Evolutionary conservation across 495 filamentous ascomycete genomes (phyloP), one percentile per base, ranked within the genome.

Genomic region (Amniculicola lignicola): DNA sequence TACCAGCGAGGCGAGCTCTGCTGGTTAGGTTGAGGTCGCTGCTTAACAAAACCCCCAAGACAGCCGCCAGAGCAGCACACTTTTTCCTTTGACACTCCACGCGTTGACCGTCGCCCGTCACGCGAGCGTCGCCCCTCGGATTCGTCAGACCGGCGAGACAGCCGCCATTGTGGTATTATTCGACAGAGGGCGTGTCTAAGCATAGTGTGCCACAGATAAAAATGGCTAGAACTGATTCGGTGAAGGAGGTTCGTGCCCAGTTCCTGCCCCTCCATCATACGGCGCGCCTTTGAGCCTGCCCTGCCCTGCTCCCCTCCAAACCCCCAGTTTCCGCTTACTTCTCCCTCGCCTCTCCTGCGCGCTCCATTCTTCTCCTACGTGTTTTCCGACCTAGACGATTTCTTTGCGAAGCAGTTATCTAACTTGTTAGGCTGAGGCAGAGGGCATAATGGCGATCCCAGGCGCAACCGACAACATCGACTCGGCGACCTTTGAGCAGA

Each of bases 401-500:
- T n/a, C 25, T n/a, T 39, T 35, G 9, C 10, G 7, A 18, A 12
- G 12, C 36, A 37, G 2, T 9, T 53, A n/a, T 53, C 56, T 53
- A 33, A 59, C 29, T 43, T 15, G 22, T 19, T 52, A 79, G 71
- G 69, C 14, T 43, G 51, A 70, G 57, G 77, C 79, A 59, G 65
- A 75, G 39, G 74, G 70, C 42, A 76, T 74, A 10, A 71, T 72
- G 46, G 70, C 67, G 21, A 69, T 80, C 9, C 68, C 72, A 16
- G 79, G 83, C 22, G 76, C 76, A 53, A 80, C 80, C 38, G 88
- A 94, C 57, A 76, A 75, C 60, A 85, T 98, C 67, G 93, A 98
- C 67, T 68, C 72, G 21, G 63, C 69, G 43, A 93, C 89, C 51
- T 98, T 98, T 57, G 84, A 87, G 54, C 93, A 98, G 72, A 96